Base-by-base conservation (phyloP, 2,329 filamentous ascomycete genomes). In the Exserohilum turcica region DNA sequence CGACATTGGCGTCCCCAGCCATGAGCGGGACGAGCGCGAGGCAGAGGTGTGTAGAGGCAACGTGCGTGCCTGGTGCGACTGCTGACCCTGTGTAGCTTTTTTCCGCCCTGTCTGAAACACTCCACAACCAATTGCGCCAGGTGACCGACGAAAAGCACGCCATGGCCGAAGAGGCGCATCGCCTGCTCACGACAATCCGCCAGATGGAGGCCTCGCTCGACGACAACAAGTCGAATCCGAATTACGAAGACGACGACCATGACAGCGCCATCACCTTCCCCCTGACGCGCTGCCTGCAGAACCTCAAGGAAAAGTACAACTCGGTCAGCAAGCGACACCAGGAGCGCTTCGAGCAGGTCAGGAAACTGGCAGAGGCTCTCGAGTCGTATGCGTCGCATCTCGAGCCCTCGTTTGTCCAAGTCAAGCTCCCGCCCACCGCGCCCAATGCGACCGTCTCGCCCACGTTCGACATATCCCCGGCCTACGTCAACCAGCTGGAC, bases 321-420 rank as follows among this genome's bases (percentile, higher is more conserved):
- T 86, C 89, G 45, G 84, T 97, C 63, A 86, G 85, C 76, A 90
- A 89, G 71, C 79, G 94, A 53, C 92, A 99, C 75, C 88, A 86
- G 59, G 92, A 97, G 76, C 88, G 94, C 56, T 97, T 91, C 67
- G 92, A 97, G 71, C 92, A 97, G 79, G 91, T 97, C 54, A 93
- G 91, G 77, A 97, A 97, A 81, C 88, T 99, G 60, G 92, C 92
- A 19, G 86, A 95, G 76, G 93, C 93, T 3, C 87, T 99, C 44
- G 89, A 96, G 72, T 97, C 93, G 5, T 99, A 97, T 74, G 96
- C 94, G 1, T 96, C 91, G 8, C 94, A 97, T 73, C 89, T 99
- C 40, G 94, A 99, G 74, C 80, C 90, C 9, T 88, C 88, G 2
- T 97, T 97, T 73, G 84, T 97, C 61, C 85, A 87, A 69, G 87